Evolutionary conservation across 2,329 filamentous ascomycete genomes (phyloP), one percentile per base, ranked within the genome.

Genomic region (Calonectria fujianensis): DNA sequence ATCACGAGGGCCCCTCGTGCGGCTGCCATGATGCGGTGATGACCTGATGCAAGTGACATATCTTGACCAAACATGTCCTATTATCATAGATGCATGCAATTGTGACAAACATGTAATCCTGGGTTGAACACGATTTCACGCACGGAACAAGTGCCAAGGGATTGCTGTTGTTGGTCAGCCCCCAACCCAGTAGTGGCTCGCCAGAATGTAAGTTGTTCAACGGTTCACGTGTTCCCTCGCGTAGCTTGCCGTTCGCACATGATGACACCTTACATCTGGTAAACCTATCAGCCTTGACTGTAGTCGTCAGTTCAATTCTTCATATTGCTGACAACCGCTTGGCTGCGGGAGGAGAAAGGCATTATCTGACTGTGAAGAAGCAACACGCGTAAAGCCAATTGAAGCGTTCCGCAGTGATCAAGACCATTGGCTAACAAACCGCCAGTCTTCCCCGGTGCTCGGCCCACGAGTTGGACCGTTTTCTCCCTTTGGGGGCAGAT

Each of bases 21-120:
- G 90, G 90, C 89, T 87, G 82, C 90, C 91, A 92, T 91, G 91
- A 92, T 90, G 88, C 89, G 91, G 81, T 91, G 91, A 92, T 92
- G 90, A 92, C 91, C 91, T 92, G 89, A 91, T 87, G 88, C 90
- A 91, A 91, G 88, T 87, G 87, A 92, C 90, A 91, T 88, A 77
- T 75, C 35, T 64, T 77, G 45, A 52, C 32, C 72, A 63, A 63
- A 39, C 7, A 41, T 39, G 32, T n/a, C n/a, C 24, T 39, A 27
- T 29, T 41, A 13, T 24, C 45, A 48, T 48, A 8, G 32, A 63
- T 37, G 32, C 37, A 63, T 63, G 59, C 63, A 65, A 37, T n/a
- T 51, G 61, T 73, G 51, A 75, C 50, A 72, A 73, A 32, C 37
- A 31, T 57, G 37, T 63, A 57, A 52, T 31, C 10, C 1, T 69